Evolutionary conservation across 2,329 filamentous ascomycete genomes (phyloP).

Genomic region (Aurifilum marmelostoma): DNA sequence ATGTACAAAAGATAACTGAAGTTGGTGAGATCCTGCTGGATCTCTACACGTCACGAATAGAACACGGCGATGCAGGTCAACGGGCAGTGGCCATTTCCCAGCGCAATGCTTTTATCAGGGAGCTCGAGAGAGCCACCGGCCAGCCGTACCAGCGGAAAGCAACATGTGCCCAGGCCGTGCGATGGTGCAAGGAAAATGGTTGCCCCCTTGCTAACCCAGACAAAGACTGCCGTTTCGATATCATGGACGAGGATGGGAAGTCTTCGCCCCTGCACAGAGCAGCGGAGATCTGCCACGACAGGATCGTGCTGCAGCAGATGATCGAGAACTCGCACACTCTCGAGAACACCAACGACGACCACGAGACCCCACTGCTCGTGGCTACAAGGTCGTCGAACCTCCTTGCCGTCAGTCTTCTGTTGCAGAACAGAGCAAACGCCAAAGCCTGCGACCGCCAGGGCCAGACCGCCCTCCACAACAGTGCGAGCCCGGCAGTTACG

Average conservation of each 20-base stretch:
- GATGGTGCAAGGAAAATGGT: background rate
- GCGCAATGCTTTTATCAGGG: constrained; percentile 5
- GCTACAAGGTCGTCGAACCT: constrained; percentile 10
- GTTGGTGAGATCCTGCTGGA: constrained; percentile 9
- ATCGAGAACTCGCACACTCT: constrained; percentile 19
- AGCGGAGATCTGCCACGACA: constrained; percentile 9
- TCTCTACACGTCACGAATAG: constrained; percentile 6
- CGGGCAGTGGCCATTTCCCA: constrained; percentile 16
- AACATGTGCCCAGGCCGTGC: constrained; percentile 14
- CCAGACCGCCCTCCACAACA: constrained; percentile 18
- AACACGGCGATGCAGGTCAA: background rate
- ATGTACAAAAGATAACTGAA: background rate
- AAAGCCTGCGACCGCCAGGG: constrained; percentile 11
- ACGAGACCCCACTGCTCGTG: constrained; percentile 20
- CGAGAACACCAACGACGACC: background rate
- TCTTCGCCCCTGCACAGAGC: constrained; percentile 21
- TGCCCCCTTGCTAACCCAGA: background rate
- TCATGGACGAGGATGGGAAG: constrained; percentile 2
- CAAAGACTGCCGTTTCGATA: constrained; percentile 12
- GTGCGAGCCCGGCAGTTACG: background rate
- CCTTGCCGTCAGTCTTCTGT: constrained; percentile 6
- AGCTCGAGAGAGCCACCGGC: constrained; percentile 12
- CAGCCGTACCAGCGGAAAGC: background rate
- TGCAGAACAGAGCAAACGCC: constrained; percentile 14
- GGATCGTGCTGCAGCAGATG: constrained; percentile 19